phyloP scores from a whole-genome alignment of 768 basidiomycete species.

The Mycena rosella region DNA sequence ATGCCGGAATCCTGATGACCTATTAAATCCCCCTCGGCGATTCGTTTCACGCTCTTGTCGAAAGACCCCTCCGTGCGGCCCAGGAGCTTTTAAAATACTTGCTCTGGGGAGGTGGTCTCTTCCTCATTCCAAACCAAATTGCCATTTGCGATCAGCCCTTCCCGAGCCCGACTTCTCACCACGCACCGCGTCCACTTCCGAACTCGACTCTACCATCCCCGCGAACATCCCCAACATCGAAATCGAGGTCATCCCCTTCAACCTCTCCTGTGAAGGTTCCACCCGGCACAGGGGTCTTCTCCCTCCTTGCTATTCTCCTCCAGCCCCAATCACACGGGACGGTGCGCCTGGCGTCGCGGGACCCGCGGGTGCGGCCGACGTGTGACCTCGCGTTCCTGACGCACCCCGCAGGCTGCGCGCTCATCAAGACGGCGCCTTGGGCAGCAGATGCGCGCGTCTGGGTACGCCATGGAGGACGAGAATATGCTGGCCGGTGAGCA shows the following conservation, averaged over 20 bases:
- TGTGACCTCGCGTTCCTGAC: slow-evolving; percentile 48
- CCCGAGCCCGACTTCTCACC: background rate
- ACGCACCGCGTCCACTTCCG: too few relatives aligned
- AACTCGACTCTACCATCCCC: background rate
- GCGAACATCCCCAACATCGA: slow-evolving; percentile 9
- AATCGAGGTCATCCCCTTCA: background rate
- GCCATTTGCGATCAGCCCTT: background rate
- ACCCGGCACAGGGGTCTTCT: background rate
- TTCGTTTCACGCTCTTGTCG: background rate
- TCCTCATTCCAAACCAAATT: background rate
- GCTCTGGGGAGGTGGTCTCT: background rate
- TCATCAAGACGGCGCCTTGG: slow-evolving; percentile 45
- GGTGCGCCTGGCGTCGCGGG: slow-evolving; percentile 43
- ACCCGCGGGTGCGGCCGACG: slow-evolving; percentile 45
- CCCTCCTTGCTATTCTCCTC: slow-evolving; percentile 20
- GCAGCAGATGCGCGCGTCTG: slow-evolving; percentile 38
- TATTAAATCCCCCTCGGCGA: background rate
- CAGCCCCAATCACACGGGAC: slow-evolving; percentile 40
- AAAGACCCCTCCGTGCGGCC: background rate
- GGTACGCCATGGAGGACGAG: slow-evolving; percentile 44
- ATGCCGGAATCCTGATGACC: background rate
- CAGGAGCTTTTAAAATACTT: background rate
- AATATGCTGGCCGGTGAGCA: slow-evolving; percentile 42
- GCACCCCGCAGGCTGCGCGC: slow-evolving; percentile 40
- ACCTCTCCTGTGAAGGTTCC: background rate